Evolutionary conservation across 129 eudicot genomes (phyloP), one percentile per base, ranked within the genome.

Genomic region (Glebionis coronaria): DNA sequence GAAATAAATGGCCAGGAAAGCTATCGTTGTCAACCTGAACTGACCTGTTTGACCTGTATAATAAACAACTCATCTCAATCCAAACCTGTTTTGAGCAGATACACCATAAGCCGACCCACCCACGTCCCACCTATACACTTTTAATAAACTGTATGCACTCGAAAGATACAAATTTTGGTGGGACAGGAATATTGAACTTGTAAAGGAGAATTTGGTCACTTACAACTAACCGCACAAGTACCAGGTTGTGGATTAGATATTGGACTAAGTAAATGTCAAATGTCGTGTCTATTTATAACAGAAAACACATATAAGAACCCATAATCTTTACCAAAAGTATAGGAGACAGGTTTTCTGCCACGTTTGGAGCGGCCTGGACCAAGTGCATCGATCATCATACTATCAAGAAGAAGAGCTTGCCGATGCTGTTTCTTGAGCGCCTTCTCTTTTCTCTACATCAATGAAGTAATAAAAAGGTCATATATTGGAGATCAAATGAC

Each of bases 341-440:
- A 93, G 47, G 98, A 84, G 60, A 93, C 97, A 11, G 92, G 95
- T 73, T 93, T 93, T 76, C 98, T 86, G 69, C 88, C 98, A 80
- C 98, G 98, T 47, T 82, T 81, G 61, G 97, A 93, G 28, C 96
- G 96, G 18, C 98, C 98, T 14, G 83, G 83, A 70, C 77, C 92
- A 73, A 88, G 74, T 63, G 83, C 97, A 86, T 93, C 95, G 70
- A 93, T 70, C 56, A 86, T 73, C 87, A 84, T 82, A 70, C 75
- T 87, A 81, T 93, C 97, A 56, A 93, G 97, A 78, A 93, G 87
- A 66, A 93, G 95, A 72, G 98, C 98, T 73, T 93, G 83, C 45
- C 98, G 77, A 64, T 93, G 98, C 49, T 93, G 99, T 60, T 90
- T 93, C 72, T 89, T 93, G 44, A 93, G 78, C 79, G 82, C 44